Percentiles rank a stretch among this genome's conserved stretches.
Evolutionary conservation across 2,329 filamentous ascomycete species (phyloP).

Genomic region (Colletotrichum sp.): DNA sequence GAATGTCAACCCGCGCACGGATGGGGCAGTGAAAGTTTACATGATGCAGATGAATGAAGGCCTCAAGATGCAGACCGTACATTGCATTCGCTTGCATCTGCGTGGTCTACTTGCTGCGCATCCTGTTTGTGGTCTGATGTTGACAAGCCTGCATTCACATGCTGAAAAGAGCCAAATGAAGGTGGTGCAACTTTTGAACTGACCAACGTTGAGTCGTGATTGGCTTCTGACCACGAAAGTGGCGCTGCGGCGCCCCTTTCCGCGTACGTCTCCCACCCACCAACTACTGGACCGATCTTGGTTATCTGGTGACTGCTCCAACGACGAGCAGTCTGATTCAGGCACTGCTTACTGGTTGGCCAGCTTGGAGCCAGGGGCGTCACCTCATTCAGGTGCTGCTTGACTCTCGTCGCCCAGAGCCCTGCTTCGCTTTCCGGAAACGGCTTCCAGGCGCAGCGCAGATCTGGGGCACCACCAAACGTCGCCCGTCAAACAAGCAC

Average conservation of each 20-base stretch:
- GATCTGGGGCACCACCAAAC: background rate
- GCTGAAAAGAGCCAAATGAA: background rate
- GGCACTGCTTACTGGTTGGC: background rate
- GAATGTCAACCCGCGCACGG: background rate
- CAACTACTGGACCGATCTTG: background rate
- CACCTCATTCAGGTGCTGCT: constrained; percentile 1
- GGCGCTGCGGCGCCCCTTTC: background rate
- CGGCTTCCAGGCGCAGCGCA: background rate
- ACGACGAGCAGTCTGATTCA: background rate
- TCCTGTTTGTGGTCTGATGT: background rate
- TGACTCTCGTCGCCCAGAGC: background rate
- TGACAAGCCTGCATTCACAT: constrained; percentile 2
- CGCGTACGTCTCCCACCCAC: background rate
- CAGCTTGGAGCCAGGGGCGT: background rate
- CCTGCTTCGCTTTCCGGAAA: background rate
- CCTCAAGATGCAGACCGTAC: background rate
- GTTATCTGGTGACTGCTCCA: background rate
- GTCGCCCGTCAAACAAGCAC: background rate
- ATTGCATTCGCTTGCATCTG: background rate
- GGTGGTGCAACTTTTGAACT: background rate
- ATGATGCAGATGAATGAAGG: background rate
- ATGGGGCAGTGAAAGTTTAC: background rate
- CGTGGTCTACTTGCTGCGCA: background rate
- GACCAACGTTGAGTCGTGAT: background rate
- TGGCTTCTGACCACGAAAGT: background rate